Percentiles rank a stretch among this genome's conserved stretches.
Evolutionary conservation across 306 rosid species (phyloP).

Genomic region (Sesbania bispinosa): DNA sequence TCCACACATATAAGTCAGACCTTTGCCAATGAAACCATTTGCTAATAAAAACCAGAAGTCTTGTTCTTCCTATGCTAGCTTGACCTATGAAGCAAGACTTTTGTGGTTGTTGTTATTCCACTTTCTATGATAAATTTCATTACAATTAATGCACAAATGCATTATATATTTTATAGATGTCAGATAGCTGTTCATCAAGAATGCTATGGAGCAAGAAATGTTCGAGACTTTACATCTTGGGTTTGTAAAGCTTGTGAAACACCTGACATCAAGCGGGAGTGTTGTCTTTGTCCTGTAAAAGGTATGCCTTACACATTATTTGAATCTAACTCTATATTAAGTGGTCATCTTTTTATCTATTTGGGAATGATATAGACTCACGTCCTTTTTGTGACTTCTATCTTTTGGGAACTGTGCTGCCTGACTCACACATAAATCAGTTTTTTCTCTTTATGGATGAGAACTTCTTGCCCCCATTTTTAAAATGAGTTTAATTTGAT

Average conservation of each 20-base stretch:
- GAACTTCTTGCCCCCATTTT: neutral
- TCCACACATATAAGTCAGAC: neutral
- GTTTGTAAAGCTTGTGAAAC: slow-evolving; percentile 93
- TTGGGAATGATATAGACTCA: neutral
- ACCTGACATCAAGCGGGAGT: slow-evolving; percentile 73
- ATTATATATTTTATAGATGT: slow-evolving; percentile 51
- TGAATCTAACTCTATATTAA: neutral
- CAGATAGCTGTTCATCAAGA: slow-evolving; percentile 94
- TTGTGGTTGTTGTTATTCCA: neutral
- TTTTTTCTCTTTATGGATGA: slow-evolving; percentile 4
- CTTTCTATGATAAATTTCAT: neutral
- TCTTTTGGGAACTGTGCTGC: neutral
- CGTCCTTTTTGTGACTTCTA: neutral
- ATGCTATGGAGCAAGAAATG: slow-evolving; percentile 92
- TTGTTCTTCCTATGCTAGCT: slow-evolving; percentile 1
- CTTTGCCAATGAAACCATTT: neutral
- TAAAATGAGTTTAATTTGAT: neutral
- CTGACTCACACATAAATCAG: neutral
- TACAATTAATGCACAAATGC: slow-evolving; percentile 9
- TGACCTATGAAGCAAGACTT: neutral
- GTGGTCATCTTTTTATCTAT: neutral
- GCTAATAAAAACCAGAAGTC: neutral
- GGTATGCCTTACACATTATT: slow-evolving; percentile 40
- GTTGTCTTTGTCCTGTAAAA: slow-evolving; percentile 95
- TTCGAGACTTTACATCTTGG: slow-evolving; percentile 84